Conservation (phyloP, 169 alveolate species). For the Besnoitia besnoiti region DNA sequence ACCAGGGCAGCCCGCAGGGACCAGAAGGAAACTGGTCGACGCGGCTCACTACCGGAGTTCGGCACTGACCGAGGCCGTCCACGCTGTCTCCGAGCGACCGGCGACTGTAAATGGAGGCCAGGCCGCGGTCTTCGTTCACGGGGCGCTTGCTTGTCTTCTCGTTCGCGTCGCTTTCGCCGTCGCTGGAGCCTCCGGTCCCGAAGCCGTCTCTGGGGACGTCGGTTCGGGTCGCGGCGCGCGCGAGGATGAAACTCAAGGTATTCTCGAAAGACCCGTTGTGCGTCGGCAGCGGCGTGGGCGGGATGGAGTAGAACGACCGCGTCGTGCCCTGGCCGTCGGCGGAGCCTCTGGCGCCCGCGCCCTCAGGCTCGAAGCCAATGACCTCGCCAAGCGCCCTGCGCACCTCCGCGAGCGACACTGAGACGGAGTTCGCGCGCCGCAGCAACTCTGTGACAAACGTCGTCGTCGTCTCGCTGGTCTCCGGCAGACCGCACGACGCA, state of each 20-base stretch:
- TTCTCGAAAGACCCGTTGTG: background rate
- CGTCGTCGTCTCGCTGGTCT: background rate
- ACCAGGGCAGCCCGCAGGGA: background rate
- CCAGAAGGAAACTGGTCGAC: background rate
- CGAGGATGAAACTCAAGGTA: background rate
- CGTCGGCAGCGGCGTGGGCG: constrained; percentile 4
- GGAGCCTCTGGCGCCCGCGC: background rate
- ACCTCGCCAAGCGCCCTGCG: background rate
- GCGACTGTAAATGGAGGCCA: too few species aligned
- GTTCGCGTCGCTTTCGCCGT: too few species aligned
- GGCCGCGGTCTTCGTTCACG: too few species aligned
- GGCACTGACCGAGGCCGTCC: background rate
- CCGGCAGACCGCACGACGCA: background rate
- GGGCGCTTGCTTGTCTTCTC: too few species aligned
- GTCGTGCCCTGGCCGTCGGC: background rate
- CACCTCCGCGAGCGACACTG: background rate
- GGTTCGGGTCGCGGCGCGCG: background rate
- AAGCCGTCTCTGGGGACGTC: background rate
- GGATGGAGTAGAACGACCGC: background rate
- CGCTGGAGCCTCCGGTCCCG: too few species aligned
- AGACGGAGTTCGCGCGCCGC: constrained; percentile 4
- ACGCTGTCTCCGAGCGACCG: too few species aligned
- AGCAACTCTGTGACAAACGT: background rate
- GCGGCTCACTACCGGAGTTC: too few species aligned
- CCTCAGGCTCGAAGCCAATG: background rate